Percentiles rank a stretch among this genome's conserved stretches.
phyloP scores from a whole-genome alignment of 768 basidiomycete genomes.

The Macrolepiota albuminosa region DNA sequence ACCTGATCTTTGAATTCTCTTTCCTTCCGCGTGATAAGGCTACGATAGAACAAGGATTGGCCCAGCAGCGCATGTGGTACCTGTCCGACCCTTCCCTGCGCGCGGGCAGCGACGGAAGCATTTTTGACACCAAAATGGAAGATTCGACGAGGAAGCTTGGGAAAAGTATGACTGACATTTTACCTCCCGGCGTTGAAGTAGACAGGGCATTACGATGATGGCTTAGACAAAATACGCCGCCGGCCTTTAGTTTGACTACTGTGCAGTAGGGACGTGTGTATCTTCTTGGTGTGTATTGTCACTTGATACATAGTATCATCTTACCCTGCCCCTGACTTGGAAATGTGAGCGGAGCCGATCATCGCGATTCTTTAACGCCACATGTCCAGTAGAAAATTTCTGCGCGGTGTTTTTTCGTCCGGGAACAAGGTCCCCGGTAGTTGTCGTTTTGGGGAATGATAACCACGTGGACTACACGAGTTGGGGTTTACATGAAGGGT shows the following conservation, averaged over 20 bases:
- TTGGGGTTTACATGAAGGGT: neutral
- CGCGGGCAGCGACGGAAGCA: conserved; percentile 13
- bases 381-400: neutral
- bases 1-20: neutral
- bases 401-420: neutral
- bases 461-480: neutral
- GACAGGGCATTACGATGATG: conserved; percentile 7
- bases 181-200: conserved; percentile 10
- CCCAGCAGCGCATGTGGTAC: conserved; percentile 36
- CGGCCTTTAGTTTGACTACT: neutral
- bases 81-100: conserved; percentile 8
- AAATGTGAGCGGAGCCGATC: neutral
- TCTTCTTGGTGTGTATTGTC: neutral
- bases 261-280: neutral
- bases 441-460: neutral
- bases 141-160: conserved; percentile 11
- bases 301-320: neutral
- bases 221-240: neutral
- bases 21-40: conserved; percentile 16
- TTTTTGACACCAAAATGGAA: conserved; percentile 12
- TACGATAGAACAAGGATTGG: conserved; percentile 33
- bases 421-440: neutral
- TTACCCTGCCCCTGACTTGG: neutral
- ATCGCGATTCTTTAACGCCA: neutral
- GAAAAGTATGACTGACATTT: conserved; percentile 15